These are phyloP conservation scores for Acrasis kona DNA, from an alignment of 78 protist species.

Conservation along the genomic window DNA sequence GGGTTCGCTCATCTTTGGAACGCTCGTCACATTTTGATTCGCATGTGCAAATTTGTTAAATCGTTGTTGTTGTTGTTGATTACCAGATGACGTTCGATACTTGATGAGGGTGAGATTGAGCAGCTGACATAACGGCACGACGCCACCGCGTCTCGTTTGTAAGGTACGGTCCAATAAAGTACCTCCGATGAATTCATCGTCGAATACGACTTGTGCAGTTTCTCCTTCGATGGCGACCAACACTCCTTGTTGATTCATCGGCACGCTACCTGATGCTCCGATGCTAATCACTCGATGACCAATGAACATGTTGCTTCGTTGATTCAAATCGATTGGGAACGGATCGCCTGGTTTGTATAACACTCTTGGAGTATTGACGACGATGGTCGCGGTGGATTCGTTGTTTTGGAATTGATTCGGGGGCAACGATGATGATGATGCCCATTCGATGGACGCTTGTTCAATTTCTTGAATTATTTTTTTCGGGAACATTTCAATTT, in stretches of 20 bases:
- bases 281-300: constrained; percentile 15
- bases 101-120: background rate
- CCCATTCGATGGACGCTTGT: too few relatives aligned
- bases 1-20: too few relatives aligned
- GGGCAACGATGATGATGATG: too few relatives aligned
- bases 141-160: background rate
- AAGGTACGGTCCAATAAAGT: constrained; percentile 1
- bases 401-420: background rate
- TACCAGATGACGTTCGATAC: too few relatives aligned
- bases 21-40: too few relatives aligned
- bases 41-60: too few relatives aligned
- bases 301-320: background rate
- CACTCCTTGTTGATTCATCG: constrained; percentile 8
- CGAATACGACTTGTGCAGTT: background rate
- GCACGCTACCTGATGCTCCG: background rate
- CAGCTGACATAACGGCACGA: background rate
- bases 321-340: background rate
- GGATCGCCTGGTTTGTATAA: background rate
- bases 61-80: too few relatives aligned
- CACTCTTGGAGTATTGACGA: background rate
- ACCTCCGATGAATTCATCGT: constrained; percentile 15
- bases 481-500: background rate
- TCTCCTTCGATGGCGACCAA: constrained; percentile 6
- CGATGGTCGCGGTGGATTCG: background rate
- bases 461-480: background rate